Percentiles rank a stretch among this genome's conserved stretches.
Evolutionary conservation across 148 eudicot species (phyloP).

Genomic region (Heliosperma pusillum): DNA sequence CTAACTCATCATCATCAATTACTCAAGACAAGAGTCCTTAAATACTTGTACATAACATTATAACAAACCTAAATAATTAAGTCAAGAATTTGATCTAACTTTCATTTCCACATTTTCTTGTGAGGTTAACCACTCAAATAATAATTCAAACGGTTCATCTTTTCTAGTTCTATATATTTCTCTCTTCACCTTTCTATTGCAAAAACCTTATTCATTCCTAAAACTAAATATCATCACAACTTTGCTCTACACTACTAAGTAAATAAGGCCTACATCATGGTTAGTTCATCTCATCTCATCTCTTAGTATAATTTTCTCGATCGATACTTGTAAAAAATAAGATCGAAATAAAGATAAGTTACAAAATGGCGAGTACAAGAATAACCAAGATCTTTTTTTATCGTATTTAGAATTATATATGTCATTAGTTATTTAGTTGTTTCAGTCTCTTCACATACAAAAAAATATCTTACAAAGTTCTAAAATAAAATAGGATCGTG

Average conservation of each 20-base stretch:
- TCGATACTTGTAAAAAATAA: too few relatives aligned
- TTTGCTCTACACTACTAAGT: background rate
- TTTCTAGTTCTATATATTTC: slow-evolving; percentile 20
- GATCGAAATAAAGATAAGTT: too few relatives aligned
- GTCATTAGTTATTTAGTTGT: too few relatives aligned
- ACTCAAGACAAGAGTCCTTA: background rate
- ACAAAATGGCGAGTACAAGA: too few relatives aligned
- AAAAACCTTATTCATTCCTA: slow-evolving; percentile 1
- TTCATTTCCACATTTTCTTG: background rate
- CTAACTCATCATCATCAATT: background rate
- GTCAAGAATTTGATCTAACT: slow-evolving; percentile 7
- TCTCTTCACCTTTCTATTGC: background rate
- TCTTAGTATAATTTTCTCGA: background rate
- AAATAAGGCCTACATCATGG: slow-evolving; percentile 17
- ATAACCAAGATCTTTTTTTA: too few relatives aligned
- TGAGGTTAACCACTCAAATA: slow-evolving; percentile 6
- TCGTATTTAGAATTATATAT: too few relatives aligned
- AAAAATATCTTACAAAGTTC: too few relatives aligned
- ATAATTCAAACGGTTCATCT: background rate
- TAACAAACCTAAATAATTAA: background rate
- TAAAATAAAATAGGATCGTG: too few relatives aligned
- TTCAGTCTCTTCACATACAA: too few relatives aligned
- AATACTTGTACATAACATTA: background rate
- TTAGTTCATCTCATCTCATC: slow-evolving; percentile 11
- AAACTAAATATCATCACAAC: background rate